phyloP scores from a whole-genome alignment of 768 basidiomycete genomes.

The Tulasnella sp. region DNA sequence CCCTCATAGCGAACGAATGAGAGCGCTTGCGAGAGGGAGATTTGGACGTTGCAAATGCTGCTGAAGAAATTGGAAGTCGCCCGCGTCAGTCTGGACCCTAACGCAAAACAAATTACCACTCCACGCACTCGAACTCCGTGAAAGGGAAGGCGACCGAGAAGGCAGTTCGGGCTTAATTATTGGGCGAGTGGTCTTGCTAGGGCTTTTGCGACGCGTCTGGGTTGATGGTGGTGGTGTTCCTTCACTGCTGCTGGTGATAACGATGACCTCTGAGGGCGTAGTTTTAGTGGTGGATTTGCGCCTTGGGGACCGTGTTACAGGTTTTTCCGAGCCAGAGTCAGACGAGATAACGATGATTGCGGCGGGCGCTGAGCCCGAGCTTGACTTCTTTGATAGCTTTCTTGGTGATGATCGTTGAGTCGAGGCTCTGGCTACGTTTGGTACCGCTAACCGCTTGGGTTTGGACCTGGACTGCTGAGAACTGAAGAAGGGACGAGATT shows the following conservation, averaged over 20 bases:
- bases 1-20: background rate
- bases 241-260: background rate
- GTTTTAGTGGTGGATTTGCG: background rate
- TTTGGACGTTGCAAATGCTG: background rate
- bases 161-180: background rate
- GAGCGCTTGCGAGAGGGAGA: background rate
- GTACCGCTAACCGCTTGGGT: background rate
- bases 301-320: background rate
- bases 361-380: background rate
- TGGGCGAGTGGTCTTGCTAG: background rate
- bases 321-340: background rate
- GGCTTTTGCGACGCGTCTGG: background rate
- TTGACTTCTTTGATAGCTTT: background rate
- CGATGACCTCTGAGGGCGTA: background rate
- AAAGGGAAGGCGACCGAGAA: background rate
- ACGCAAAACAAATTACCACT: background rate
- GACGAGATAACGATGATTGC: background rate
- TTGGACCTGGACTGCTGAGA: background rate
- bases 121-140: background rate
- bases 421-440: background rate
- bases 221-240: background rate
- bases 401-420: background rate
- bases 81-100: background rate
- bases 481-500: background rate
- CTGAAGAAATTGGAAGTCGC: background rate